phyloP scores from a whole-genome alignment of 1,139 yeast species.

The Kodamaea ohmeri region DNA sequence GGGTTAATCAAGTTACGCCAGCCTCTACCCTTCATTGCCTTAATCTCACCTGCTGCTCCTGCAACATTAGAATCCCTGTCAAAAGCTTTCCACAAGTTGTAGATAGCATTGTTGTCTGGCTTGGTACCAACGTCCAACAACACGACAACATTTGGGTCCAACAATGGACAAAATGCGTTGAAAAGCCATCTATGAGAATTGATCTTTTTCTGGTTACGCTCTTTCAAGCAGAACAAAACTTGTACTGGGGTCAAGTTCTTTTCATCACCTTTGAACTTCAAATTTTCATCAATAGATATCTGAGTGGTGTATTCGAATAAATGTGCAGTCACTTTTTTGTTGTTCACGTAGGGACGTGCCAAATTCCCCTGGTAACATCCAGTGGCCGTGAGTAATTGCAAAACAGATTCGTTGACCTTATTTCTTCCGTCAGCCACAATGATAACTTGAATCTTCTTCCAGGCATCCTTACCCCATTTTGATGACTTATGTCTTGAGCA shows the following conservation, averaged over 20 bases:
- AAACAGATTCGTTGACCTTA: constrained; percentile 75
- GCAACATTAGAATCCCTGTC: constrained; percentile 95
- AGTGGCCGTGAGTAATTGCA: constrained; percentile 84
- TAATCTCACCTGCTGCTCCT: constrained; percentile 97
- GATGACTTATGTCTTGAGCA: constrained; percentile 76
- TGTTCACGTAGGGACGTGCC: constrained; percentile 90
- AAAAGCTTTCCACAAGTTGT: constrained; percentile 94
- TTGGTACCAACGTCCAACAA: constrained; percentile 90
- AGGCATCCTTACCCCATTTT: constrained; percentile 92
- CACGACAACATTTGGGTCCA: constrained; percentile 85
- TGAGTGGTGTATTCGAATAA: constrained; percentile 92
- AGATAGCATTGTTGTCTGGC: constrained; percentile 79
- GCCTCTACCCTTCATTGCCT: constrained; percentile 87
- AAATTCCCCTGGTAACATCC: constrained; percentile 97
- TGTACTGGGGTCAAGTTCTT: constrained; percentile 91
- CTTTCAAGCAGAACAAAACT: constrained; percentile 84
- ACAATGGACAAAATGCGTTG: constrained; percentile 84
- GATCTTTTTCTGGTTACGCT: constrained; percentile 82
- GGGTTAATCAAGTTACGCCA: constrained; percentile 83
- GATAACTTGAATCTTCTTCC: constrained; percentile 92
- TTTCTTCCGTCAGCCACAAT: constrained; percentile 93
- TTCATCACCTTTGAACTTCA: constrained; percentile 75
- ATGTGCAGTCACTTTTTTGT: constrained; percentile 87
- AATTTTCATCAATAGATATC: constrained; percentile 76
- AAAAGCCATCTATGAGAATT: constrained; percentile 95